A percentile compares a stretch with the other conserved stretches of the same genome.
Conservation (phyloP, 106 monocot genomes). For the Apostasia shenzhenica region DNA sequence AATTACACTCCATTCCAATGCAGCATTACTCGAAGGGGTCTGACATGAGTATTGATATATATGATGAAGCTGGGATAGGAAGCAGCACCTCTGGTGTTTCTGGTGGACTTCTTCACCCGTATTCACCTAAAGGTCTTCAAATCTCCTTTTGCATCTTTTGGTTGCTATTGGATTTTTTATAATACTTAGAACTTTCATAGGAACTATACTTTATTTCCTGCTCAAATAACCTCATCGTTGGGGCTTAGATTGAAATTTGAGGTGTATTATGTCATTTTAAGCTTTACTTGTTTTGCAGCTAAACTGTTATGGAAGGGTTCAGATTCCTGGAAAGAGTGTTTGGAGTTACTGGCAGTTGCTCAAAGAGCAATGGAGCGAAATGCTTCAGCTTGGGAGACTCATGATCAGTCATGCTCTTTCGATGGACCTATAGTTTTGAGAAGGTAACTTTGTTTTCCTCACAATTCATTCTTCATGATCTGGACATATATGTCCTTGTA, state of each 20-base stretch:
- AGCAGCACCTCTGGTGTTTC: conserved; percentile 88
- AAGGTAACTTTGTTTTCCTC: conserved; percentile 41
- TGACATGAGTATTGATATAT: conserved; percentile 58
- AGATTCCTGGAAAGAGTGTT: conserved; percentile 84
- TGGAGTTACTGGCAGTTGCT: conserved; percentile 63
- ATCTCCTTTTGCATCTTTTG: background rate
- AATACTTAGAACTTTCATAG: too few relatives aligned
- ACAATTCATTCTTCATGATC: background rate
- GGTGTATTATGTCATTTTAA: too few relatives aligned
- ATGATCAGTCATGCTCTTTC: conserved; percentile 17
- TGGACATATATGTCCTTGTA: background rate
- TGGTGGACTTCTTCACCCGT: conserved; percentile 94
- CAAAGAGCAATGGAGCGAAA: conserved; percentile 30
- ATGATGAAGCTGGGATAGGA: conserved; percentile 82
- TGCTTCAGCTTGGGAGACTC: background rate
- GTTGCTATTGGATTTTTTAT: too few relatives aligned
- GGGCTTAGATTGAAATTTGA: too few relatives aligned
- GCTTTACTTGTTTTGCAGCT: conserved; percentile 26
- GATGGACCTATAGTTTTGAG: conserved; percentile 67
- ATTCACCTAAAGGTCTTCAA: conserved; percentile 84
- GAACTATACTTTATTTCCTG: too few relatives aligned
- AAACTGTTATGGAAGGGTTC: conserved; percentile 80
- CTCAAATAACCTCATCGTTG: too few relatives aligned
- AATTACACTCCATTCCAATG: background rate
- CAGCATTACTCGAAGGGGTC: conserved; percentile 58